These are phyloP conservation scores for Colletotrichum filicis DNA, from an alignment of 2,329 filamentous ascomycete species.

Conservation along the genomic window DNA sequence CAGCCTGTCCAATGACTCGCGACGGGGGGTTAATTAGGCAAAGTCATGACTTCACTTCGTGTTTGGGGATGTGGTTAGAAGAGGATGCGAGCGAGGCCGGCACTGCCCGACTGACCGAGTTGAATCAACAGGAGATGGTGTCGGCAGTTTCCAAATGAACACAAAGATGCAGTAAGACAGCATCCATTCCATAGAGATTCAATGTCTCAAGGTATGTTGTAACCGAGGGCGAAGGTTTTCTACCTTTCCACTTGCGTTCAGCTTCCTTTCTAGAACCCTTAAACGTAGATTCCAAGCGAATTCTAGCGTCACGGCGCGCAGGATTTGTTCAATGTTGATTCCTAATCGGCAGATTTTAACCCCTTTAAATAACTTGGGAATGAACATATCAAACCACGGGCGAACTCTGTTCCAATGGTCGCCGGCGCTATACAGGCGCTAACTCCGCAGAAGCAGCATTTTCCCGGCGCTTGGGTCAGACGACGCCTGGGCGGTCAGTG, in stretches of 20 bases:
- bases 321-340: background rate
- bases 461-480: background rate
- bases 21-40: background rate
- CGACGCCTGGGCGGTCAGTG: background rate
- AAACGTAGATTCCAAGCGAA: background rate
- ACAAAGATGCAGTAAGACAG: background rate
- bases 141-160: background rate
- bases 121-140: background rate
- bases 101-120: background rate
- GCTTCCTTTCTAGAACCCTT: background rate
- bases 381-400: slow-evolving; percentile 23
- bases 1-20: slow-evolving; percentile 10
- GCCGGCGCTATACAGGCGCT: background rate
- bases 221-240: background rate
- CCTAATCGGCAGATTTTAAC: background rate
- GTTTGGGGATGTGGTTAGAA: too few relatives aligned
- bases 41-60: background rate
- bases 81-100: too few relatives aligned
- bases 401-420: slow-evolving; percentile 21
- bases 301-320: background rate
- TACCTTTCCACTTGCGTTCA: background rate
- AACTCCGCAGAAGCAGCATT: background rate
- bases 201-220: background rate
- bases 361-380: background rate
- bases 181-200: background rate